Evolutionary conservation across 1,284 basidiomycete species (phyloP).

Genomic region (Hemileia vastatrix): DNA sequence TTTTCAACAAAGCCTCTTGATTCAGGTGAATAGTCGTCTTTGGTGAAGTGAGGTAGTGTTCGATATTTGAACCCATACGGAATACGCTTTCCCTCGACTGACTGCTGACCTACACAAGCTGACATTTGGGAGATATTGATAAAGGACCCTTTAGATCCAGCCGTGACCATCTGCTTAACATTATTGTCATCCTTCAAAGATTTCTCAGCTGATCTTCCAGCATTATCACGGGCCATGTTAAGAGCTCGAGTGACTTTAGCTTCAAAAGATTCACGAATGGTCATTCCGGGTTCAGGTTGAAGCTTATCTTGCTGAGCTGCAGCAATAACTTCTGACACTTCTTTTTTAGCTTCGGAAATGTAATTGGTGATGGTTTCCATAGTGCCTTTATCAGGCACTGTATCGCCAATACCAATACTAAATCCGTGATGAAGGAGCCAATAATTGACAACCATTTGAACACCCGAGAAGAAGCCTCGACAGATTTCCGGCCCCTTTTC

Average conservation of each 20-base stretch:
- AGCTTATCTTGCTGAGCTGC: conserved; percentile 71
- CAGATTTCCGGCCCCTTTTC: conserved; percentile 93
- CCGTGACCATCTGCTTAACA: conserved; percentile 99
- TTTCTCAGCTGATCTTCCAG: conserved; percentile 89
- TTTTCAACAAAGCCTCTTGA: conserved; percentile 99
- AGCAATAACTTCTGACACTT: conserved; percentile 62
- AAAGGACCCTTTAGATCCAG: conserved; percentile 89
- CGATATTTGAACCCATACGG: conserved; percentile 97
- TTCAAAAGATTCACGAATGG: conserved; percentile 96
- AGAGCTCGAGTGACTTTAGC: conserved; percentile 80
- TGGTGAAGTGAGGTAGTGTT: conserved; percentile 91
- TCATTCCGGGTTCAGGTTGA: conserved; percentile 91
- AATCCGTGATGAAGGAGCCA: conserved; percentile 99
- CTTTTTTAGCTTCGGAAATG: conserved; percentile 69
- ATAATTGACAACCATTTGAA: conserved; percentile 92
- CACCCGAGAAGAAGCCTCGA: conserved; percentile 81
- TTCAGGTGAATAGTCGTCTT: conserved; percentile 98
- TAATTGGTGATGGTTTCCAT: conserved; percentile 77
- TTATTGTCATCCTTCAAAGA: conserved; percentile 97
- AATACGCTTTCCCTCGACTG: conserved; percentile 94
- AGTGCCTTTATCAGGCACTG: conserved; percentile 81
- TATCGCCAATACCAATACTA: conserved; percentile 97
- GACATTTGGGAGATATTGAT: conserved; percentile 99
- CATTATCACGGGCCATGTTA: conserved; percentile 89
- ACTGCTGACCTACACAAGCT: conserved; percentile 96